Evolutionary conservation across 2,329 filamentous ascomycete species (phyloP).

Genomic region (Neonectria magnoliae): DNA sequence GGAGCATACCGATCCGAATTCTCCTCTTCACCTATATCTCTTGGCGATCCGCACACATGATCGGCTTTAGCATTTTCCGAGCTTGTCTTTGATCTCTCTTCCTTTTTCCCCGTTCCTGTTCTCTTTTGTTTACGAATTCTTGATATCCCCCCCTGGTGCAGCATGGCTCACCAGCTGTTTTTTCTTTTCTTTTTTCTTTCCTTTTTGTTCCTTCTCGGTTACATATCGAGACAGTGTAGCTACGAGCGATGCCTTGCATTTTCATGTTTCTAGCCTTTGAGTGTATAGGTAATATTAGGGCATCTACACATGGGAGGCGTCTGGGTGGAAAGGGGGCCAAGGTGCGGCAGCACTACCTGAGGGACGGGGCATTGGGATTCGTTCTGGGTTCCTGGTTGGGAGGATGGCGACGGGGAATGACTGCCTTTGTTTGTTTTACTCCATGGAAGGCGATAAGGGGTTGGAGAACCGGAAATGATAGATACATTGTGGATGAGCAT

Average conservation of each 20-base stretch:
- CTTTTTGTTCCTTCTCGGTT: slow-evolving; percentile 21
- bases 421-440: slow-evolving; percentile 6
- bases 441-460: background rate
- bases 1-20: background rate
- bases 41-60: slow-evolving; percentile 10
- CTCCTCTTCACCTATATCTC: slow-evolving; percentile 6
- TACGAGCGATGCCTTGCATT: slow-evolving; percentile 36
- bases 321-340: slow-evolving; percentile 23
- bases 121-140: slow-evolving; percentile 24
- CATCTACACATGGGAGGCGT: slow-evolving; percentile 42
- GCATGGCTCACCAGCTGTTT: slow-evolving; percentile 24
- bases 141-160: slow-evolving; percentile 41
- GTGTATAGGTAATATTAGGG: slow-evolving; percentile 24
- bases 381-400: slow-evolving; percentile 12
- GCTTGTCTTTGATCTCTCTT: background rate
- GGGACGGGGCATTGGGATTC: slow-evolving; percentile 12
- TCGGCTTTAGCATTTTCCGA: background rate
- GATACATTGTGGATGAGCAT: background rate
- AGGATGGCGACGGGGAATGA: slow-evolving; percentile 10
- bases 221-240: slow-evolving; percentile 9
- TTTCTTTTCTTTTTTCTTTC: slow-evolving; percentile 10
- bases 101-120: background rate
- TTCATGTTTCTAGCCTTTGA: slow-evolving; percentile 26
- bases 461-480: background rate
- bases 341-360: background rate